Evolutionary conservation across 1,139 yeast species (phyloP), one percentile per base, ranked within the genome.

Genomic region (Meyerozyma guilliermondii): DNA sequence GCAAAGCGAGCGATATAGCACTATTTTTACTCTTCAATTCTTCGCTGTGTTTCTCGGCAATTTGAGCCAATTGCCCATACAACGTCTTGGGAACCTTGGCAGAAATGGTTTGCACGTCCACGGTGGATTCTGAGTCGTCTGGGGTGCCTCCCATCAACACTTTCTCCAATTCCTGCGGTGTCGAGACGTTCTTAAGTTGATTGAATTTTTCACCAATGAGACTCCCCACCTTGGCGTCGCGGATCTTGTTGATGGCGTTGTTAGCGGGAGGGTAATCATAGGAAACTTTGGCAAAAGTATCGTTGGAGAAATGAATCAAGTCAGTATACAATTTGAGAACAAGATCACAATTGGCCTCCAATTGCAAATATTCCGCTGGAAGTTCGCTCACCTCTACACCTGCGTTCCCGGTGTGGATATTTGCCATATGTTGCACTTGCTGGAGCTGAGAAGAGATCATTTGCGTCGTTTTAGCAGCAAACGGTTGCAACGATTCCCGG

Each of bases 231-330:
- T 83, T 84, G 41, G 80, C 80, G 55, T 68, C 85, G 76, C 53
- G 77, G 59, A 71, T 50, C 51, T 65, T 68, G 56, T 56, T 59
- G 39, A 72, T 51, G 8, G 77, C 68, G 35, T 66, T 63, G 59
- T 81, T 69, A 41, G 83, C 85, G 33, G 88, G 88, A 26, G 89
- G 89, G 52, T 81, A 83, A 58, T 83, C 91, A 59, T 83, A 83
- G 40, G 83, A 78, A 42, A 80, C 80, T 46, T 81, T 74, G 52
- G 74, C 84, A 55, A 75, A 83, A 45, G 85, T 83, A 44, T 74
- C 80, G 47, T 62, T 61, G 36, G 85, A 78, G 51, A 79, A 78
- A 24, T 72, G 69, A 43, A 82, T 68, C 49, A 81, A 67, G 57
- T 80, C 81, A 48, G 79, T 77, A 63, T 81, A 80, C 49, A 80